Base-by-base conservation (phyloP, 257 asterid genomes). In the Handroanthus guayacan region DNA sequence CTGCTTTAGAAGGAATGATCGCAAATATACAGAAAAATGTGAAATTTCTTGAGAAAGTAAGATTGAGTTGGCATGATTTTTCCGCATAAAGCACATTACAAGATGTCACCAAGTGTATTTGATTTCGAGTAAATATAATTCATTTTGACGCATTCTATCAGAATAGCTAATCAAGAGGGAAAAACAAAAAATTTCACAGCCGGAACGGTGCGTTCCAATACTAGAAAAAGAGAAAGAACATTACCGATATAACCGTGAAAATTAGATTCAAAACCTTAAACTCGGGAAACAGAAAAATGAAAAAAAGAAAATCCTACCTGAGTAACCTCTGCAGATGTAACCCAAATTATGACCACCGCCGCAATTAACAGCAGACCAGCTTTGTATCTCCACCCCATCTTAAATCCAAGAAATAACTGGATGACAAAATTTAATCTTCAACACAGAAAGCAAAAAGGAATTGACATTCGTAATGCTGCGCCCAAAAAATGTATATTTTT, bases 281-380 rank as follows among this genome's bases (percentile, higher is more conserved):
- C 43, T 20, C 18, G 44, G 54, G 58, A 5, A 63, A 34, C 6
- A 41, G 5, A 41, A 41, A 41, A 41, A 41, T 41, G 8, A 6
- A 69, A 18, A 62, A 20, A 48, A 8, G 6, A 54, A 72, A 61
- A 18, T 45, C 62, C 52, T 39, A 89, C 95, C 95, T 89, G 95
- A 47, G 92, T 89, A 67, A 89, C 89, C 86, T 89, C 95, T 10
- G 92, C 92, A 80, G 92, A 89, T 78, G 88, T 82, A 61, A 89
- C 95, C 95, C 95, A 89, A 80, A 89, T 89, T 65, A 88, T 44
- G 73, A 89, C 95, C 81, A 87, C 95, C 45, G 87, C 78, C 51
- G 81, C 87, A 81, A 89, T 87, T 48, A 89, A 86, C 31, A 73
- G 60, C 71, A 89, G 83, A 56, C 95, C 95, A 12, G 89, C 89